Evolutionary conservation across 2,329 filamentous ascomycete genomes (phyloP), one percentile per base, ranked within the genome.

Genomic region (Ceratocystis colombiana): DNA sequence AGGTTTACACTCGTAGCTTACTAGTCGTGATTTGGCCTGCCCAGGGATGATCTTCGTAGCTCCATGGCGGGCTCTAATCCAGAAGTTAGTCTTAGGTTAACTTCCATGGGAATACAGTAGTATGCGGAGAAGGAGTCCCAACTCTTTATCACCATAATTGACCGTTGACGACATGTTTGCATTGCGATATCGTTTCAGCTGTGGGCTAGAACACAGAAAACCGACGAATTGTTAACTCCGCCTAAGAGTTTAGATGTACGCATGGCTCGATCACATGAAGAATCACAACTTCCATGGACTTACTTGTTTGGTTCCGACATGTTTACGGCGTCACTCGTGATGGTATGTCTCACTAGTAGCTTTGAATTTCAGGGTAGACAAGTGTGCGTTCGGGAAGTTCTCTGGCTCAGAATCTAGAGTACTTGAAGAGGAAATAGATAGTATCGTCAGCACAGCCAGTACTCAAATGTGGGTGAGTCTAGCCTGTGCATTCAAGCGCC

Each of bases 91-190:
- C 20, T 62, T 62, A 6, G 37, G 20, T 25, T 48, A 25, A 22
- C 41, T 12, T n/a, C 30, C 8, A n/a, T 50, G 25, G 30, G 61
- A 63, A 48, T 15, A 22, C 44, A 63, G 20, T 33, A n/a, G 55
- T 37, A 37, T 59, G 55, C 44, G 61, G 61, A 50, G 48, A 33
- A 30, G 46, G 25, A 33, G 46, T 22, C 30, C 44, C 46, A 50
- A 63, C 61, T 63, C 61, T 63, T 63, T 50, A 15, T 63, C 61
- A 30, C 61, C 61, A 12, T 63, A 63, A 28, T 63, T 41, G 28
- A 63, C 37, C 17, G 17, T 63, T 50, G 61, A 15, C 61, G 61
- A 46, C 61, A 63, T 63, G 50, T 63, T 63, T 20, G 61, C 61
- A 17, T 50, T 63, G 41, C 46, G 44, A 41, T 63, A 63, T n/a